Evolutionary conservation across 2,329 filamentous ascomycete genomes (phyloP).

Genomic region (Emergomyces pasteurianus): DNA sequence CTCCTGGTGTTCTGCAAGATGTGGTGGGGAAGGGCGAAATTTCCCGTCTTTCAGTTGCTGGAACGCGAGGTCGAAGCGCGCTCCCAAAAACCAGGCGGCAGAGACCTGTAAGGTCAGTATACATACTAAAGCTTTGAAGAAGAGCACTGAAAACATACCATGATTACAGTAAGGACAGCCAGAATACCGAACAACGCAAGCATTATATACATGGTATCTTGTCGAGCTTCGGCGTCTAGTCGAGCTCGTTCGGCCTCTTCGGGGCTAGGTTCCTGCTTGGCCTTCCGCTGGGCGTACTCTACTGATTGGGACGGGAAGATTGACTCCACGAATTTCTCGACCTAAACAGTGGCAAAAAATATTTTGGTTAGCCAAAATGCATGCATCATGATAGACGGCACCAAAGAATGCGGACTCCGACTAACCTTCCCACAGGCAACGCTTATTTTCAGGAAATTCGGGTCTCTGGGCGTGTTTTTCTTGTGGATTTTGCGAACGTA

Average conservation of each 20-base stretch:
- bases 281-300: slow-evolving; percentile 39
- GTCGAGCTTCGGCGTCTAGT: slow-evolving; percentile 28
- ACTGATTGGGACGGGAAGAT: slow-evolving; percentile 79
- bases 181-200: slow-evolving; percentile 56
- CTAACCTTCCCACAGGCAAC: slow-evolving; percentile 73
- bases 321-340: slow-evolving; percentile 90
- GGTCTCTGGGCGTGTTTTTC: slow-evolving; percentile 90
- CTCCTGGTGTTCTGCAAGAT: slow-evolving; percentile 28
- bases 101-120: slow-evolving; percentile 47
- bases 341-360: slow-evolving; percentile 37
- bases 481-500: slow-evolving; percentile 74
- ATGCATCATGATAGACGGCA: not conserved
- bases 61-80: slow-evolving; percentile 63
- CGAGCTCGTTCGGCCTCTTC: slow-evolving; percentile 41
- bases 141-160: slow-evolving; percentile 51
- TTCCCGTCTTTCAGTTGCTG: slow-evolving; percentile 42
- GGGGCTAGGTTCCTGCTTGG: slow-evolving; percentile 43
- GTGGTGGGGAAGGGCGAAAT: slow-evolving; percentile 30
- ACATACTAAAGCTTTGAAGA: not conserved
- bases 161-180: slow-evolving; percentile 56
- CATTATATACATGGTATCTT: slow-evolving; percentile 8
- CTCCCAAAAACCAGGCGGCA: slow-evolving; percentile 66
- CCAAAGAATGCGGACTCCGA: slow-evolving; percentile 3
- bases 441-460: slow-evolving; percentile 85
- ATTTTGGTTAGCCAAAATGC: slow-evolving; percentile 5